These are phyloP conservation scores for Leccinum subtestaceum DNA, from an alignment of 768 basidiomycete genomes.

Conservation along the genomic window DNA sequence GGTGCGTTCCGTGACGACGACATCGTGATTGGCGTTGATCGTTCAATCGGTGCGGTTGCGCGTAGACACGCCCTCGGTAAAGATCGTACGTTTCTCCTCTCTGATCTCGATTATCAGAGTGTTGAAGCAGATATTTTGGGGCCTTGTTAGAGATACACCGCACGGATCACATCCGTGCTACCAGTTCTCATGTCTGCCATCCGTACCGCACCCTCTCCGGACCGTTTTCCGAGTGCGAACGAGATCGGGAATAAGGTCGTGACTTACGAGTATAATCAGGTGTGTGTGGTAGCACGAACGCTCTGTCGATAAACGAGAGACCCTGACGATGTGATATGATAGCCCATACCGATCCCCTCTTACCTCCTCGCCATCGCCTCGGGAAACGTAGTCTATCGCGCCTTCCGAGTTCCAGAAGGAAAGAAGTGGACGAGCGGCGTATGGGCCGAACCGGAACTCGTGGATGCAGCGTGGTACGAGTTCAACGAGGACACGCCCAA, in stretches of 20 bases:
- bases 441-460: conserved; percentile 85
- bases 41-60: neutral
- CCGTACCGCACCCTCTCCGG: conserved; percentile 67
- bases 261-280: conserved; percentile 75
- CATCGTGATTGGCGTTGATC: neutral
- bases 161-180: conserved; percentile 66
- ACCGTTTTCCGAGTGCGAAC: conserved; percentile 68
- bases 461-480: conserved; percentile 82
- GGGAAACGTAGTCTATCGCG: conserved; percentile 73
- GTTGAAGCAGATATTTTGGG: neutral
- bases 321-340: neutral
- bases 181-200: conserved; percentile 87
- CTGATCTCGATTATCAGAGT: neutral
- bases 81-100: conserved; percentile 54
- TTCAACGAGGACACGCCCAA: conserved; percentile 82
- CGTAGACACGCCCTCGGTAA: conserved; percentile 82
- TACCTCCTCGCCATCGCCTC: conserved; percentile 89
- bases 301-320: neutral
- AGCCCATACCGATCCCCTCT: conserved; percentile 80
- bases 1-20: conserved; percentile 35
- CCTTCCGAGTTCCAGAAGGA: conserved; percentile 57
- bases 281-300: conserved; percentile 20
- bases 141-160: conserved; percentile 62
- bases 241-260: conserved; percentile 67
- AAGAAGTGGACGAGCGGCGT: conserved; percentile 79